A percentile compares a stretch with the other conserved stretches of the same genome.
Evolutionary conservation across 2,329 filamentous ascomycete species (phyloP).

Genomic region (Verticillium nubilum): DNA sequence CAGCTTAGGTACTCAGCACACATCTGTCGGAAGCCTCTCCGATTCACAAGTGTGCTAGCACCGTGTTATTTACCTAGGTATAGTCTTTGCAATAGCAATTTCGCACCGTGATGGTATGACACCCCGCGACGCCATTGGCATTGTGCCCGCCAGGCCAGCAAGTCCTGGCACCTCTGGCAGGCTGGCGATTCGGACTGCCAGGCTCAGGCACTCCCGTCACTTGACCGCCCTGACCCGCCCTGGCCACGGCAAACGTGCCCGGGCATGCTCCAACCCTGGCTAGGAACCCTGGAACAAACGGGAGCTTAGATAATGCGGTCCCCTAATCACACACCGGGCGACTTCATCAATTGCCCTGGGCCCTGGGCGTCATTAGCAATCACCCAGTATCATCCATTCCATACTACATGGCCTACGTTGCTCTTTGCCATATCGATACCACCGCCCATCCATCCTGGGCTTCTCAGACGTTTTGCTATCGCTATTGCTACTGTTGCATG

Average conservation of each 20-base stretch:
- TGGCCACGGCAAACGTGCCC: neutral
- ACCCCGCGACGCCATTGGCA: neutral
- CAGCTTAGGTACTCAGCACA: too few relatives aligned
- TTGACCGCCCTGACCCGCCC: neutral
- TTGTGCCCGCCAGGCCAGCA: neutral
- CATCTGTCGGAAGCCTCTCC: neutral
- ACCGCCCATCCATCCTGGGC: neutral
- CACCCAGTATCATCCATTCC: neutral
- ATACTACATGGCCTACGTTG: neutral
- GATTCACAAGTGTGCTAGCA: neutral
- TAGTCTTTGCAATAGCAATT: too few relatives aligned
- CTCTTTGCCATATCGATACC: neutral
- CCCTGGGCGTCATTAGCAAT: constrained; percentile 4
- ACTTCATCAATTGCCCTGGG: constrained; percentile 3
- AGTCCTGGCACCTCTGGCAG: too few relatives aligned
- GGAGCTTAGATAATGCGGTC: constrained; percentile 5
- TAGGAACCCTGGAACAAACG: neutral
- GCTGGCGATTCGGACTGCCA: too few relatives aligned
- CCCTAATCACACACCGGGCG: constrained; percentile 4
- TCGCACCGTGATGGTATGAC: neutral
- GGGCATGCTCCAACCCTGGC: neutral
- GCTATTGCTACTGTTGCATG: neutral
- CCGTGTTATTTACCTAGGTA: too few relatives aligned
- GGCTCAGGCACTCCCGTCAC: neutral
- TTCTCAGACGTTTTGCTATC: neutral